These are phyloP conservation scores for Entomortierella chlamydospora DNA, from an alignment of 192 early-diverging fungal species.

Conservation along the genomic window DNA sequence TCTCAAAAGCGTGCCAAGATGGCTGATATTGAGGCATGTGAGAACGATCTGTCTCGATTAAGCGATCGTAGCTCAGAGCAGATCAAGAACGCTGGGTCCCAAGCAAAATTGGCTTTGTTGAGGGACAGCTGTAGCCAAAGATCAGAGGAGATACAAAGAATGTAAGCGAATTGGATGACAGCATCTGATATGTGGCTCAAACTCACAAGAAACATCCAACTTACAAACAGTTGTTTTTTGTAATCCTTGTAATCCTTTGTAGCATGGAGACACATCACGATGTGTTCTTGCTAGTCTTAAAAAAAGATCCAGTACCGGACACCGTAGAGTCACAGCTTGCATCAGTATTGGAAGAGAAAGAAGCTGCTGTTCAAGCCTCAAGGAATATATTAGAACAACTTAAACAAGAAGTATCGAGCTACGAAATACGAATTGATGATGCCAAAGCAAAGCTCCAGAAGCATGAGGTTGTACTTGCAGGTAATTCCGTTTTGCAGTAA, in stretches of 20 bases:
- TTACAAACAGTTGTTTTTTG: too few species aligned
- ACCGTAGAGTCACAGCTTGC: conserved; percentile 33
- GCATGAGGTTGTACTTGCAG: conserved; percentile 41
- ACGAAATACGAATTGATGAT: conserved; percentile 22
- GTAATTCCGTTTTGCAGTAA: conserved; percentile 43
- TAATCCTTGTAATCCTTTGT: background rate
- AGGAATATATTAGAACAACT: conserved; percentile 20
- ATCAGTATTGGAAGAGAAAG: conserved; percentile 60
- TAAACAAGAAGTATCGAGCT: conserved; percentile 17
- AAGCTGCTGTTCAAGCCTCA: conserved; percentile 53
- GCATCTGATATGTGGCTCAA: background rate
- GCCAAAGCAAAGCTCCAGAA: conserved; percentile 18
- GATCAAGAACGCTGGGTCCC: conserved; percentile 29
- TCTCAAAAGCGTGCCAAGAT: conserved; percentile 17
- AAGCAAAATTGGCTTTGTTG: conserved; percentile 33
- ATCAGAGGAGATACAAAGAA: conserved; percentile 4
- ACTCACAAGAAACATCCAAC: too few species aligned
- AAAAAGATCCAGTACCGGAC: conserved; percentile 9
- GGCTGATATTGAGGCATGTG: conserved; percentile 32
- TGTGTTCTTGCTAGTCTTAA: conserved; percentile 6
- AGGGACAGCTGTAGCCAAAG: conserved; percentile 20
- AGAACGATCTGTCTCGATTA: conserved; percentile 28
- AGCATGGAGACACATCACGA: conserved; percentile 22
- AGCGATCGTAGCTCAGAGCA: conserved; percentile 38
- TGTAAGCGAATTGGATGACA: conserved; percentile 5